These are phyloP conservation scores for Ormosia semicastrata DNA, from an alignment of 306 rosid species.

Conservation along the genomic window DNA sequence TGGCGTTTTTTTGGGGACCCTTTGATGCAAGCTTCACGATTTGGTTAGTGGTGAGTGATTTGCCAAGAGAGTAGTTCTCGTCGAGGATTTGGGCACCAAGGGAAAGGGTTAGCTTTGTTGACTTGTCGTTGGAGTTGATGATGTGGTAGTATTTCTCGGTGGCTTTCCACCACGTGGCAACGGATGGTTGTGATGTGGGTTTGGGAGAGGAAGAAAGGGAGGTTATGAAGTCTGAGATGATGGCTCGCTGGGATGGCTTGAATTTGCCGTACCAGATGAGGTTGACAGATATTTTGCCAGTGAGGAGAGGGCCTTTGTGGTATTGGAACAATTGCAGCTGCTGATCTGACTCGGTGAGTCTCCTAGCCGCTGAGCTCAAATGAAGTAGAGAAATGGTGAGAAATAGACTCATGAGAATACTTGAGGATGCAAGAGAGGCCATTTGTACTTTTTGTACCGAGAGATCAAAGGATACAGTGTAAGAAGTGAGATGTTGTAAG, in stretches of 20 bases:
- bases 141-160: slow-evolving; percentile 45
- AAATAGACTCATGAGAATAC: neutral
- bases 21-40: slow-evolving; percentile 43
- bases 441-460: slow-evolving; percentile 16
- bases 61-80: slow-evolving; percentile 44
- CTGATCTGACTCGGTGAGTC: slow-evolving; percentile 15
- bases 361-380: slow-evolving; percentile 21
- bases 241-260: slow-evolving; percentile 56
- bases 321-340: slow-evolving; percentile 31
- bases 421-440: slow-evolving; percentile 14
- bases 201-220: slow-evolving; percentile 37
- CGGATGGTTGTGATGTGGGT: slow-evolving; percentile 43
- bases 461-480: neutral
- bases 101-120: slow-evolving; percentile 26
- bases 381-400: slow-evolving; percentile 33
- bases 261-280: slow-evolving; percentile 58
- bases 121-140: neutral
- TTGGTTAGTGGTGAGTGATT: slow-evolving; percentile 47
- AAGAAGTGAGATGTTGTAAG: neutral
- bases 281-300: slow-evolving; percentile 35
- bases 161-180: slow-evolving; percentile 51
- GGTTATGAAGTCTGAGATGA: slow-evolving; percentile 45
- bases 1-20: slow-evolving; percentile 41
- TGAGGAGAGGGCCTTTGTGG: slow-evolving; percentile 41
- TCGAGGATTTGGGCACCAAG: slow-evolving; percentile 43